A percentile compares a stretch with the other conserved stretches of the same genome.
These are phyloP conservation scores for Penicillium sp. DNA, from an alignment of 2,329 filamentous ascomycete genomes.

Conservation along the genomic window DNA sequence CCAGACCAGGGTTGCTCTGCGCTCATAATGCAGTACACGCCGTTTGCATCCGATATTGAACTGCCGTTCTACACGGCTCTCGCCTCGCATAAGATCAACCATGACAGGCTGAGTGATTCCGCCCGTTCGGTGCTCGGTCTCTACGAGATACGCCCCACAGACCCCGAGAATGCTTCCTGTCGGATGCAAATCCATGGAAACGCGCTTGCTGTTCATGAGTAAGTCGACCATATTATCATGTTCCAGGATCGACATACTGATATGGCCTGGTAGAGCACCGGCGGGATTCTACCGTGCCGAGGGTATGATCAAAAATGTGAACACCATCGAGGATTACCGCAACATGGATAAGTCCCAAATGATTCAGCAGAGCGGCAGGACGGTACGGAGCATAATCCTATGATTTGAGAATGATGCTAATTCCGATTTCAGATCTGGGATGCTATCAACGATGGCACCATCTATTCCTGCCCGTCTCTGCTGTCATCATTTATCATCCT, in stretches of 20 bases:
- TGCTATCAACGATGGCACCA: slow-evolving; percentile 91
- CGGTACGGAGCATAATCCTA: slow-evolving; percentile 52
- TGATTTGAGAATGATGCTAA: slow-evolving; percentile 12
- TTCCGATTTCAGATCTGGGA: slow-evolving; percentile 80
- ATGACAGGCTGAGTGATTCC: slow-evolving; percentile 95
- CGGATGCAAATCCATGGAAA: slow-evolving; percentile 88
- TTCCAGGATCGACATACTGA: slow-evolving; percentile 6
- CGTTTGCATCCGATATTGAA: slow-evolving; percentile 92
- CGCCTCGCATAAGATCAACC: slow-evolving; percentile 90
- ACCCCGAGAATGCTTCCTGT: slow-evolving; percentile 71
- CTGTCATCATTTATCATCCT: slow-evolving; percentile 85
- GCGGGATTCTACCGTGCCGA: slow-evolving; percentile 75
- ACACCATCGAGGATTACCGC: slow-evolving; percentile 91
- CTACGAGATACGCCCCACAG: slow-evolving; percentile 75
- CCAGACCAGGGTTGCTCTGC: neutral
- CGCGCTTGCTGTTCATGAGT: slow-evolving; percentile 80
- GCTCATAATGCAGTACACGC: slow-evolving; percentile 67
- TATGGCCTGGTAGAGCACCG: slow-evolving; percentile 55
- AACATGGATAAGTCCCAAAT: slow-evolving; percentile 75
- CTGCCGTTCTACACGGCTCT: slow-evolving; percentile 90
- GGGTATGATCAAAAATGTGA: slow-evolving; percentile 92
- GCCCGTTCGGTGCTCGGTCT: slow-evolving; percentile 80
- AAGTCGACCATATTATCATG: slow-evolving; percentile 37
- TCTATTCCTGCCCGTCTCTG: slow-evolving; percentile 90
- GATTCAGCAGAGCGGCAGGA: slow-evolving; percentile 73